Evolutionary conservation across 495 filamentous ascomycete species (phyloP), one percentile per base, ranked within the genome.

Genomic region (Aspergillus homomorphus): DNA sequence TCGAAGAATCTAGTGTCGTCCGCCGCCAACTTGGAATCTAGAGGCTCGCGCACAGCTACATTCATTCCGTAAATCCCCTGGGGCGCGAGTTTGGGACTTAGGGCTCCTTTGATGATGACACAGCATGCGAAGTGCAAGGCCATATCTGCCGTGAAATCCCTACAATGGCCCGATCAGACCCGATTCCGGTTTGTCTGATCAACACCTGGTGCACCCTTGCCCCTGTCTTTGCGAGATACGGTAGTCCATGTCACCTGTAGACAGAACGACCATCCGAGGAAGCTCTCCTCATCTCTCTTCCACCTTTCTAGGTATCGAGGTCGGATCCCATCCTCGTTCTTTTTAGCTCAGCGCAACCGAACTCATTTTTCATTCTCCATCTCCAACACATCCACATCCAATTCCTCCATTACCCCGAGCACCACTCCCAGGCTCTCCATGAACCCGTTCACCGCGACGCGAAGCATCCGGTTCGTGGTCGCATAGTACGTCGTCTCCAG

Each of bases 401-500:
- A 69, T 71, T 96, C 89, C 65, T 87, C 83, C 87, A 95, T 95
- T 0, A 94, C 87, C 30, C 88, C 87, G 45, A 98, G 69, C 0
- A 97, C 85, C 38, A 96, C 84, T 10, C 86, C 83, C 24, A 97
- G 64, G 62, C 89, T 95, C 60, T 98, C 94, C 80, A 98, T 91
- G 67, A 96, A 96, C n/a, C 93, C 91, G 74, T 98, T 98, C 62
- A 96, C 93, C 15, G 94, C 91, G 10, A 98, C 94, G 16, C 94
- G 86, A 61, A 98, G 80, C 95, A 97, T 97, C 56, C 94, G 86
- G 62, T 96, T 94, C 16, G 94, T 98, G 0, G 91, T 92, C 0
- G 94, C 94, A 49, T 81, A 83, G 76, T 98, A 98, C 51, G 88
- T 83, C 10, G 87, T 87, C 41, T 81, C 76, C 45, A 98, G 79